phyloP scores from a whole-genome alignment of 331 rosid genomes.

The Spiraea crenata region DNA sequence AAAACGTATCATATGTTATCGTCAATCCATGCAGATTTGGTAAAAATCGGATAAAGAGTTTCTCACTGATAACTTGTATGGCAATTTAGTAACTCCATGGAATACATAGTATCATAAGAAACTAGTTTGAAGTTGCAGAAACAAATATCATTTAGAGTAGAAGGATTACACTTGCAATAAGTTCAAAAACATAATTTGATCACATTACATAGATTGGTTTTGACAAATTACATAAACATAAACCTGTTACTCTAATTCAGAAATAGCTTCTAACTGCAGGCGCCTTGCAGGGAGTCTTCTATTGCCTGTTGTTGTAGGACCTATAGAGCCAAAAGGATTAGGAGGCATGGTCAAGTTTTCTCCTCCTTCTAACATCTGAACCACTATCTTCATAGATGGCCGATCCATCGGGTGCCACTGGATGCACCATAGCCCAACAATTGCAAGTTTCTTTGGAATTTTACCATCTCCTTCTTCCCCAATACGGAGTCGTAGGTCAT shows the following conservation, averaged over 20 bases:
- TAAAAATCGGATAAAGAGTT: too few relatives aligned
- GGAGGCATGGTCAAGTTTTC: slow-evolving; percentile 2
- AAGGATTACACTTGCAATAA: too few relatives aligned
- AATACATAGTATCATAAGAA: too few relatives aligned
- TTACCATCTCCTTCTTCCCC: background rate
- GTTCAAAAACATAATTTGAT: too few relatives aligned
- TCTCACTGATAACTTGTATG: too few relatives aligned
- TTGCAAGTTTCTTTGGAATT: background rate
- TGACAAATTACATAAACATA: too few relatives aligned
- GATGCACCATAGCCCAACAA: slow-evolving; percentile 15
- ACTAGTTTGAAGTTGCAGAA: too few relatives aligned
- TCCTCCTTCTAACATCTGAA: slow-evolving; percentile 13
- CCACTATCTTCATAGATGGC: slow-evolving; percentile 5
- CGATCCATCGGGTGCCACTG: slow-evolving; percentile 15
- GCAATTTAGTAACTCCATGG: too few relatives aligned
- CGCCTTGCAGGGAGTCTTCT: background rate
- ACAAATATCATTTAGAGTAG: too few relatives aligned
- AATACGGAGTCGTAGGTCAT: background rate
- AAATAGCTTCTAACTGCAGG: slow-evolving; percentile 1
- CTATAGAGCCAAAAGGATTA: slow-evolving; percentile 8
- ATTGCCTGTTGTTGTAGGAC: background rate
- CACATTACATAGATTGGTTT: too few relatives aligned
- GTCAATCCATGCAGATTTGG: too few relatives aligned
- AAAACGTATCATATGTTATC: too few relatives aligned
- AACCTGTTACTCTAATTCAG: slow-evolving; percentile 8